Evolutionary conservation across 345 rosid genomes (phyloP).

Genomic region (Acer campestre): DNA sequence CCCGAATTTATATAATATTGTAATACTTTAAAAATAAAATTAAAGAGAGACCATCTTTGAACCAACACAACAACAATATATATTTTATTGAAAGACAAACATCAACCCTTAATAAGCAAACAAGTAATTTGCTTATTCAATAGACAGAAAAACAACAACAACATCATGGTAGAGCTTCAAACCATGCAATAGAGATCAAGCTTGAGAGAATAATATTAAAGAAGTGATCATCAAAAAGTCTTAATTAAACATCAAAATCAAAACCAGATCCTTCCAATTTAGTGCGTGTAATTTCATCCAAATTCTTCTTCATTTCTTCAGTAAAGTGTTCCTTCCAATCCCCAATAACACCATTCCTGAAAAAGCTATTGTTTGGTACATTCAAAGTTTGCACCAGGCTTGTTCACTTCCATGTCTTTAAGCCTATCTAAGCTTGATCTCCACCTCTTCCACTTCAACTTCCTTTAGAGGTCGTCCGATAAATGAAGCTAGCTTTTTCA

Average conservation of each 20-base stretch:
- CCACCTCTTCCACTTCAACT: slow-evolving; percentile 35
- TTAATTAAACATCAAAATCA: background rate
- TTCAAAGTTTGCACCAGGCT: slow-evolving; percentile 22
- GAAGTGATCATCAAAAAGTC: no score
- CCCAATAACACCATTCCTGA: slow-evolving; percentile 40
- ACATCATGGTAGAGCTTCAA: no score
- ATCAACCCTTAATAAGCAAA: no score
- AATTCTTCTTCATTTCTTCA: slow-evolving; percentile 19
- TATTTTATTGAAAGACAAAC: no score
- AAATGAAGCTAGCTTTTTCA: slow-evolving; percentile 33
- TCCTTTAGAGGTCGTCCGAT: slow-evolving; percentile 24
- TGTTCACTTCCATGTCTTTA: slow-evolving; percentile 42
- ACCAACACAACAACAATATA: no score
- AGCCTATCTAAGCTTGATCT: slow-evolving; percentile 46
- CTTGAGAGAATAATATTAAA: no score
- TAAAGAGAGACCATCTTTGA: no score
- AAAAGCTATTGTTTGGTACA: slow-evolving; percentile 25
- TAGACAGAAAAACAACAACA: no score
- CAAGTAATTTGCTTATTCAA: no score
- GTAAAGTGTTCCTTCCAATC: slow-evolving; percentile 38
- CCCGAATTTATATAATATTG: no score
- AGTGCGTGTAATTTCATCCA: slow-evolving; percentile 11
- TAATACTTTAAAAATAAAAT: no score
- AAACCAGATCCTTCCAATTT: slow-evolving; percentile 35
- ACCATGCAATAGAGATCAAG: no score